Base-by-base conservation (phyloP, 129 eudicot species). In the Arctium minus region DNA sequence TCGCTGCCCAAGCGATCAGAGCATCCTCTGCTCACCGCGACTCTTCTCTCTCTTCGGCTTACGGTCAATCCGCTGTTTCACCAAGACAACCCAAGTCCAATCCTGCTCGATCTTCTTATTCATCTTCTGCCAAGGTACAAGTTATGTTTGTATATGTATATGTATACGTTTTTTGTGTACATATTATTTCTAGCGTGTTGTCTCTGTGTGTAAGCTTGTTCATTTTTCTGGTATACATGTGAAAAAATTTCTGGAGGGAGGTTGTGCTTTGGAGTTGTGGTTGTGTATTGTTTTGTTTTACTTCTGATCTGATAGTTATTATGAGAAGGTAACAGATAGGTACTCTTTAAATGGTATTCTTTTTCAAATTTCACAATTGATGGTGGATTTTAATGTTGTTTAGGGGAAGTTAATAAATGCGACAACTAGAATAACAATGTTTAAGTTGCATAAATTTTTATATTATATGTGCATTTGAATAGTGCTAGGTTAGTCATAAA, bases 41-140 rank as follows among this genome's bases (percentile, higher is more conserved):
- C 35, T 87, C 94, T 32, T 92, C 97, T 64, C 92, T 92, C 67
- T 92, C 97, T 27, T 92, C 94, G 3, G 97, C 90, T n/a, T 92
- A 92, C 56, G 92, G 80, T 56, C 90, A 90, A 76, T 86, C 97
- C 53, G 88, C 91, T 72, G 64, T 85, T 82, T 83, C 91, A 4
- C 89, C 90, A 3, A 88, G 88, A 10, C 83, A 76, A 60, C n/a
- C 82, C 44, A 77, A 62, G 72, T 76, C 88, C 10, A 77, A 78
- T 74, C 82, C 80, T 15, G 42, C 44, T 75, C 74, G 86, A 64
- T 86, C 91, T 69, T 77, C 87, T 37, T 64, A 89, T 68, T 46
- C 86, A 12, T 72, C 87, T 18, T 84, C 90, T 22, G 13, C 77
- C 33, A 87, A 86, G 97, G 97, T 92, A 80, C 48, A 8, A 36